These are phyloP conservation scores for Cutaneotrichosporon sp. DNA, from an alignment of 1,284 basidiomycete species.

Conservation along the genomic window DNA sequence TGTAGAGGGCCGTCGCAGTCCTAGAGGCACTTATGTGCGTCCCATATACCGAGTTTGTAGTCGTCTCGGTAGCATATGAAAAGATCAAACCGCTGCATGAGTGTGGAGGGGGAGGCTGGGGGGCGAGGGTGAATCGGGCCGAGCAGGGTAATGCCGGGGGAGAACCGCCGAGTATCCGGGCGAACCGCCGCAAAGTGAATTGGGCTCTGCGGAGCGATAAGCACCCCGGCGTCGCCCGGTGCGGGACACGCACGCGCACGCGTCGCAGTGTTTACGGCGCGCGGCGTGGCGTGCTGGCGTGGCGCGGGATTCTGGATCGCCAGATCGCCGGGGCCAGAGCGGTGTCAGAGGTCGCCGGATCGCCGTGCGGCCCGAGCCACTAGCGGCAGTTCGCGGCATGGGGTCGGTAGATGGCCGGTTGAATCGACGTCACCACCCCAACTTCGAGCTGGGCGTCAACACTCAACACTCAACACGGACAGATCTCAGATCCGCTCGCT, in stretches of 20 bases:
- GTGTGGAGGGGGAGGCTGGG: too few relatives aligned
- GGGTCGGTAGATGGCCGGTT: constrained; percentile 1
- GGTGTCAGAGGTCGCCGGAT: too few relatives aligned
- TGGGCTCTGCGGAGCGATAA: too few relatives aligned
- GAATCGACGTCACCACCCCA: not conserved
- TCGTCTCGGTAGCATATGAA: constrained; percentile 1
- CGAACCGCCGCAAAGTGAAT: too few relatives aligned
- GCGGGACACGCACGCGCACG: too few relatives aligned
- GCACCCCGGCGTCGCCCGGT: too few relatives aligned
- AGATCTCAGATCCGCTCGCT: not conserved
- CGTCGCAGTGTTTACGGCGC: too few relatives aligned
- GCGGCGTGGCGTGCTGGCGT: too few relatives aligned
- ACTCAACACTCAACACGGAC: not conserved
- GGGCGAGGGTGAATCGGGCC: too few relatives aligned
- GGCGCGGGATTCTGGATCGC: too few relatives aligned
- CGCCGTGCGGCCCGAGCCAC: too few relatives aligned
- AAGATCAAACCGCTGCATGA: not conserved
- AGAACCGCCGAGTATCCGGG: constrained; percentile 4
- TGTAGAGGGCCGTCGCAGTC: not conserved
- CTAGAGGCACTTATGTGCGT: constrained; percentile 2
- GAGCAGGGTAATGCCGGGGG: not conserved
- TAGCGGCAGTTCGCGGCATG: not conserved
- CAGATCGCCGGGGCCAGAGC: too few relatives aligned
- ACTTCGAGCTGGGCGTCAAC: not conserved
- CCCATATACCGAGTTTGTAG: constrained; percentile 1